Conservation (phyloP, 768 basidiomycete species). For the Candolleomyces eurysporus region DNA sequence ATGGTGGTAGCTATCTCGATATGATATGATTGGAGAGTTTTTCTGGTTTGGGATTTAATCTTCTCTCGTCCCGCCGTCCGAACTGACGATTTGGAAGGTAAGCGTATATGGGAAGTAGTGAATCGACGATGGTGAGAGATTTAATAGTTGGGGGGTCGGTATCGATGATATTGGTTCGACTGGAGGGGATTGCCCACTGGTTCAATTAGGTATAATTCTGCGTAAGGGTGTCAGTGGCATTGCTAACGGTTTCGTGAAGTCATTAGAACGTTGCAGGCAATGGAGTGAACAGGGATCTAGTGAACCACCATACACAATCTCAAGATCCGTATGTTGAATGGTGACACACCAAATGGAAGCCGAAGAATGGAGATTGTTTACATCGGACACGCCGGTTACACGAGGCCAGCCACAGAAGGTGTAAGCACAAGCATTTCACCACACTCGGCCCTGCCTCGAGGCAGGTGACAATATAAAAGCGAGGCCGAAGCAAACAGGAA, state of each 20-base stretch:
- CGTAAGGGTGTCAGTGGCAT: slow-evolving; percentile 4
- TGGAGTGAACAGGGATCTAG: not conserved
- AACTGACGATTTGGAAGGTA: not conserved
- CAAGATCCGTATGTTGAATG: not conserved
- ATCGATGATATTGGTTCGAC: not conserved
- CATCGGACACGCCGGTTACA: not conserved
- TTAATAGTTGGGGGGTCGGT: not conserved
- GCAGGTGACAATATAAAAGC: not conserved
- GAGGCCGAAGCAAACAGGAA: not conserved
- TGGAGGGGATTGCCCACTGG: not conserved
- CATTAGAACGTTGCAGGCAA: not conserved
- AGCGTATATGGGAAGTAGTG: not conserved
- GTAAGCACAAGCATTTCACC: not conserved
- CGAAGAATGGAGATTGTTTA: not conserved
- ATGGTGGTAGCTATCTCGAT: not conserved
- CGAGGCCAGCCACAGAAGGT: not conserved
- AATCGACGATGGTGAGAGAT: not conserved
- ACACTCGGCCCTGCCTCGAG: not conserved
- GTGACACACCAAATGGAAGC: not conserved
- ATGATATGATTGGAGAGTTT: not conserved
- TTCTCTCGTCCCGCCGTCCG: not conserved
- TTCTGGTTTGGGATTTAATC: not conserved
- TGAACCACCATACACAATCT: not conserved
- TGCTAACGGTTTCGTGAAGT: not conserved
- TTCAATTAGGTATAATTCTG: slow-evolving; percentile 12